A percentile compares a stretch with the other conserved stretches of the same genome.
phyloP scores from a whole-genome alignment of 1,139 yeast species.

The Blastobotrys illinoisensis region DNA sequence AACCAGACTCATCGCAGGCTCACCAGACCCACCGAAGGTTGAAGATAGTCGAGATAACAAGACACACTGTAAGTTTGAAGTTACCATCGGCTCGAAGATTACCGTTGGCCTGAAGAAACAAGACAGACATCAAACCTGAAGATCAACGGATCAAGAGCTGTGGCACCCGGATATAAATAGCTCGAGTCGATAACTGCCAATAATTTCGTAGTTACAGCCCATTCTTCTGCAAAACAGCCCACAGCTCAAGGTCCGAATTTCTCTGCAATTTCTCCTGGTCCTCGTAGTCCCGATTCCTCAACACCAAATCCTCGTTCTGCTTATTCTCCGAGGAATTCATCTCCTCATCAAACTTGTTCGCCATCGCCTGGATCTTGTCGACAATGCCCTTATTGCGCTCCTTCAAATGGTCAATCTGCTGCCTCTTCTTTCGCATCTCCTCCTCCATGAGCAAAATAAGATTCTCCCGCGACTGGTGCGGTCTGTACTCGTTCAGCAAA shows the following conservation, averaged over 20 bases:
- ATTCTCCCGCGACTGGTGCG: constrained; percentile 83
- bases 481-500: constrained; percentile 74
- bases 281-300: neutral
- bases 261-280: neutral
- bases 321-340: neutral
- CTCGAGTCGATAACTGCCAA: too few relatives aligned
- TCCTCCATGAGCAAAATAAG: constrained; percentile 64
- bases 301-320: neutral
- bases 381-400: constrained; percentile 24
- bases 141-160: too few relatives aligned
- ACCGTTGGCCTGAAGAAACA: too few relatives aligned
- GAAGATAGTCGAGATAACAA: too few relatives aligned
- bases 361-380: constrained; percentile 21
- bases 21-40: too few relatives aligned
- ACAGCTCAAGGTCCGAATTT: neutral
- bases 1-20: too few relatives aligned
- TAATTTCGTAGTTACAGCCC: neutral
- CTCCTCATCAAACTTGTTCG: constrained; percentile 17
- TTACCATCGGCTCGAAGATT: too few relatives aligned
- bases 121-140: too few relatives aligned
- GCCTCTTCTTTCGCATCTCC: constrained; percentile 27
- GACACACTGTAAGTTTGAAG: too few relatives aligned
- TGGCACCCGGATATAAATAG: too few relatives aligned
- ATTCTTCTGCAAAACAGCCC: neutral
- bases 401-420: constrained; percentile 23